phyloP scores from a whole-genome alignment of 75 land plant species.

The Larix kaempferi region DNA sequence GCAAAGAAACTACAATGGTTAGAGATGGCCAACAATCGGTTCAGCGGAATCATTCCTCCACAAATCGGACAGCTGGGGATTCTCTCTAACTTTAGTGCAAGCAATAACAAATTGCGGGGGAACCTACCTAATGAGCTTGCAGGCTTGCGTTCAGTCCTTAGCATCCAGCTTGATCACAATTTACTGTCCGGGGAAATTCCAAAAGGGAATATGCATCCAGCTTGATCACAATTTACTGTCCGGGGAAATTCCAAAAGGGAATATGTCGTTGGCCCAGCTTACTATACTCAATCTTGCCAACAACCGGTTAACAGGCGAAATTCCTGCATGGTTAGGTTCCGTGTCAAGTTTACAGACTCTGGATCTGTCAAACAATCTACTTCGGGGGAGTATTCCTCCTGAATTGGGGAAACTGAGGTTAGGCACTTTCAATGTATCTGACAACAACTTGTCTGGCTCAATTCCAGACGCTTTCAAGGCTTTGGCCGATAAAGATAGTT shows the following conservation, averaged over 20 bases:
- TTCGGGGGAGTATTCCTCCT: too few species aligned
- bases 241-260: too few species aligned
- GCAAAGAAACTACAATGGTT: neutral
- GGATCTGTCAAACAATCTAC: too few species aligned
- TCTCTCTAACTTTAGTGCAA: neutral
- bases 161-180: neutral
- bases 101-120: neutral
- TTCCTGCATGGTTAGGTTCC: too few species aligned
- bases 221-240: too few species aligned
- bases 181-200: neutral
- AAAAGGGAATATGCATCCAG: too few species aligned
- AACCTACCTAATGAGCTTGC: neutral
- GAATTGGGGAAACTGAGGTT: too few species aligned
- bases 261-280: neutral
- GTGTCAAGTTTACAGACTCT: too few species aligned
- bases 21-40: neutral
- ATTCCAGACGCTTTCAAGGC: too few species aligned
- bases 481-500: too few species aligned
- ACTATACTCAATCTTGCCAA: neutral
- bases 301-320: neutral
- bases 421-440: too few species aligned
- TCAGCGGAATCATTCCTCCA: neutral
- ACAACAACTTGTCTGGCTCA: too few species aligned
- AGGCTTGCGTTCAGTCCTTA: neutral
- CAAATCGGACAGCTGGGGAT: neutral